Evolutionary conservation across 345 rosid species (phyloP), one percentile per base, ranked within the genome.

Genomic region (Theobroma cacao): DNA sequence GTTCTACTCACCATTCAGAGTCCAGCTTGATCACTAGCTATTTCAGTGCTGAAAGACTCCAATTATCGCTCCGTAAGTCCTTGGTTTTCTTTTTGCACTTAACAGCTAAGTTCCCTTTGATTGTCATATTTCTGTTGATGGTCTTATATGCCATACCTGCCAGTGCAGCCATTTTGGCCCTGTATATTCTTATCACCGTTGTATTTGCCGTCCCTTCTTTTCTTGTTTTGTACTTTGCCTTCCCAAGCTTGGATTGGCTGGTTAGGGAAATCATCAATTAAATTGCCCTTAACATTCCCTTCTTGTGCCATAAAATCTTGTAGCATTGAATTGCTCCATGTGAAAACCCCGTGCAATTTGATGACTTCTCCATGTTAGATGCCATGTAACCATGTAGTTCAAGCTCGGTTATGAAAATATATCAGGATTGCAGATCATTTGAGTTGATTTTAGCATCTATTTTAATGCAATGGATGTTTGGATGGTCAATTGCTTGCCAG

Each of bases 161-260:
- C 52, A 92, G 93, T 83, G 93, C 92, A 58, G 86, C 89, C 70
- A 83, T 92, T 48, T 81, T 92, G 50, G 88, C 89, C 5, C 48
- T 89, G 28, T 89, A 87, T 83, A 80, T 88, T 76, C 81, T 90
- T 67, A 81, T 92, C 80, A 90, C 92, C n/a, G 40, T 87, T 75
- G 79, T 89, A 66, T 86, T 92, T 80, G 93, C 91, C 61, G 78
- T 88, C 53, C 94, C 97, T n/a, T 90, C 92, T 48, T 87, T 88
- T 80, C 83, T 88, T 56, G 80, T 92, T 33, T 83, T 90, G 11
- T 90, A 86, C 85, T 90, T 88, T 43, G 86, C 93, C 55, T 84
- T 86, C 24, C 90, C 88, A 17, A 82, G 87, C 82, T 79, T 92
- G 83, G 91, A 88, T 82, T 90, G 94, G 94, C 82, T 89, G 84